These are phyloP conservation scores for Vaccinium darrowii DNA, from an alignment of 148 eudicot species.

Conservation along the genomic window DNA sequence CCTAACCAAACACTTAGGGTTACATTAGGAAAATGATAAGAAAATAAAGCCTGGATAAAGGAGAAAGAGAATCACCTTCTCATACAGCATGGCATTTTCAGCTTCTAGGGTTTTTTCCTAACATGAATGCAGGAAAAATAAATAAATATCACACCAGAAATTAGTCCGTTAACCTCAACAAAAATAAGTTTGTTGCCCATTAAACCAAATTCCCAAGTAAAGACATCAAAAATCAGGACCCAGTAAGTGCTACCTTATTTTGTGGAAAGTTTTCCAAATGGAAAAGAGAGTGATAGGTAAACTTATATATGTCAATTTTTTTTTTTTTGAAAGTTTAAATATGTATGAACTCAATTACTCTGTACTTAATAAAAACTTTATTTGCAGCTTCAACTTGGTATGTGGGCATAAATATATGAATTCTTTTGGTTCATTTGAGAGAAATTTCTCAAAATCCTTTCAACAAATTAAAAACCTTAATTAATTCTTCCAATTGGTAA, in stretches of 20 bases:
- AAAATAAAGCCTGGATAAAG: not conserved
- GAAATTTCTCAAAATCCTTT: no score
- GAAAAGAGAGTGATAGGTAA: not conserved
- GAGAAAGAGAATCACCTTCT: slow-evolving; percentile 38
- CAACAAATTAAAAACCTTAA: no score
- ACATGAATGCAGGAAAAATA: not conserved
- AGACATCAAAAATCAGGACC: not conserved
- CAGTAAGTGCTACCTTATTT: no score
- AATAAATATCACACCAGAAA: not conserved
- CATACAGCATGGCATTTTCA: slow-evolving; percentile 50
- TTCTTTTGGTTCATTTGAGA: no score
- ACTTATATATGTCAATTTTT: no score
- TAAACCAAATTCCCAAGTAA: not conserved
- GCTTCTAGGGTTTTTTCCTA: slow-evolving; percentile 62
- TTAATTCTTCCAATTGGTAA: no score
- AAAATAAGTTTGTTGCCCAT: not conserved
- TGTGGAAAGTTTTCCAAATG: no score
- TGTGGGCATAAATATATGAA: no score
- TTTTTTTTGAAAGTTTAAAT: no score
- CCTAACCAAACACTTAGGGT: not conserved
- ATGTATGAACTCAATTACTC: no score
- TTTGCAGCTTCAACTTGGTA: no score
- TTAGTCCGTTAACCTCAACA: not conserved
- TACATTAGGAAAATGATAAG: not conserved
- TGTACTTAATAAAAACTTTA: no score